Evolutionary conservation across 768 basidiomycete species (phyloP), one percentile per base, ranked within the genome.

Genomic region (Phaeolepiota aurea): DNA sequence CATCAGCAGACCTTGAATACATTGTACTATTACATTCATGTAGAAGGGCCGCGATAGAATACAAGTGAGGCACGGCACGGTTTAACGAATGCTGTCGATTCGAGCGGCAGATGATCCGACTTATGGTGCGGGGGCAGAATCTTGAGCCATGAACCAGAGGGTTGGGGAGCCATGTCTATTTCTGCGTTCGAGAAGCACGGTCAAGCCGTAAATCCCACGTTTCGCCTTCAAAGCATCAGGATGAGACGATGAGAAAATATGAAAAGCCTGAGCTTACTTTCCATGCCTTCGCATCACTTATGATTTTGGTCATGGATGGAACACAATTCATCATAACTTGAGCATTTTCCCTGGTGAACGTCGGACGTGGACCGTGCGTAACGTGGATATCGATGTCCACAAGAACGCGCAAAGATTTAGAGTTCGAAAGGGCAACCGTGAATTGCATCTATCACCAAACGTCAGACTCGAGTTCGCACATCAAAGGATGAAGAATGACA

Each of bases 241-340:
- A n/a, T n/a, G n/a, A n/a, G n/a, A n/a, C n/a, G n/a, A n/a, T n/a
- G n/a, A n/a, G n/a, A n/a, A n/a, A n/a, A n/a, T n/a, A n/a, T n/a
- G n/a, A n/a, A n/a, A n/a, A n/a, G n/a, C 40, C n/a, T 31, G 20
- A 25, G 63, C 73, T 41, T 46, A 78, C 79, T 47, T 61, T 72
- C 78, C 79, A 82, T 9, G 72, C 52, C 28, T 76, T 62, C 13
- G 66, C 64, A 43, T 68, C 70, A 14, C 66, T 69, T 10, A 77
- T 59, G 32, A 82, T 59, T 40, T 62, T 71, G 32, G 54, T 58
- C 33, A 83, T 54, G 15, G 48, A 61, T 2, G 56, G 61, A 16
- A 68, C 64, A 3, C 49, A 45, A 20, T 51, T 49, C 59, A 75
- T 70, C 55, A 81, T 58, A 25, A 58, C 40, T 7, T 53, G 55